Conservation (phyloP, 805 yeast species). For the Wickerhamiella azymoides region DNA sequence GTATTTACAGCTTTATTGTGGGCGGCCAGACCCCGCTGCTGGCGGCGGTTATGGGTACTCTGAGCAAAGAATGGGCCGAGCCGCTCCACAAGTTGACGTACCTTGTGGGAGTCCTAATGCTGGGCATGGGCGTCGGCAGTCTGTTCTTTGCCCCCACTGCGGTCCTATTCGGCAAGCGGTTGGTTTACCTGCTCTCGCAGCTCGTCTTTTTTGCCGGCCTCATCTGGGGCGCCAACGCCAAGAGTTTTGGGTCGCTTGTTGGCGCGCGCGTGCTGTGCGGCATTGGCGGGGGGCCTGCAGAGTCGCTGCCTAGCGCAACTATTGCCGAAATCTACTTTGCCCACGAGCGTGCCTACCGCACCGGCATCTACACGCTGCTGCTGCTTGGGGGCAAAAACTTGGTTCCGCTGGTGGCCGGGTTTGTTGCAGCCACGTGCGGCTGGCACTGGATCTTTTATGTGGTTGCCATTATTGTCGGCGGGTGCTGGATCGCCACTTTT, state of each 20-base stretch:
- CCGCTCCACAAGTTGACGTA: constrained; percentile 34
- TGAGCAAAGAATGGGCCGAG: constrained; percentile 32
- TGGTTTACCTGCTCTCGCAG: constrained; percentile 38
- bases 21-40: constrained; percentile 51
- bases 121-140: constrained; percentile 45
- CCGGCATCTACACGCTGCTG: constrained; percentile 43
- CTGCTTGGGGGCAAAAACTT: constrained; percentile 50
- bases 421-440: constrained; percentile 34
- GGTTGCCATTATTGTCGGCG: constrained; percentile 38
- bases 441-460: constrained; percentile 55
- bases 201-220: constrained; percentile 37
- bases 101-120: constrained; percentile 46
- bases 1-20: constrained; percentile 43
- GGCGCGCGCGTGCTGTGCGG: constrained; percentile 47
- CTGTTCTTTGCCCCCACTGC: constrained; percentile 46
- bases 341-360: constrained; percentile 47
- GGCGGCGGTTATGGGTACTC: constrained; percentile 39
- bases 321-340: constrained; percentile 48
- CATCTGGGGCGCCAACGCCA: constrained; percentile 40
- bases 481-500: constrained; percentile 32
- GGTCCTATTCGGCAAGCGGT: constrained; percentile 42
- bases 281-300: constrained; percentile 48
- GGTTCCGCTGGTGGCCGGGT: constrained; percentile 42
- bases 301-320: constrained; percentile 45
- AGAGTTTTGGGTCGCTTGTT: constrained; percentile 36